These are phyloP conservation scores for Tricholoma flavovirens DNA, from an alignment of 768 basidiomycete species.

Conservation along the genomic window DNA sequence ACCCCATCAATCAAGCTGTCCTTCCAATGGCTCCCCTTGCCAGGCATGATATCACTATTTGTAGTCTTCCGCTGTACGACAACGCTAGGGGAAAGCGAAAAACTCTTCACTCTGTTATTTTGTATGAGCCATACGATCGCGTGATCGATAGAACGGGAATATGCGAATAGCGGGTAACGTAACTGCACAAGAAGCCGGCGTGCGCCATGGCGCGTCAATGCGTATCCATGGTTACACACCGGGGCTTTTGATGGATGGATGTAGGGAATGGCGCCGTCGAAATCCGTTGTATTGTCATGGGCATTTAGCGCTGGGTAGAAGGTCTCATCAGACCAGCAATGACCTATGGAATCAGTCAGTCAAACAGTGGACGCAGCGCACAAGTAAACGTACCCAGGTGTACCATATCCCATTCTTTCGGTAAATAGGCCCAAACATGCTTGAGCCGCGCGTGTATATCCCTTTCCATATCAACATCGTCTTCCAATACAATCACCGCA, in stretches of 20 bases:
- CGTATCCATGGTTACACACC: slow-evolving; percentile 73
- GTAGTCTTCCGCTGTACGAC: slow-evolving; percentile 58
- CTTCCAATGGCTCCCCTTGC: slow-evolving; percentile 52
- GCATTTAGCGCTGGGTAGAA: slow-evolving; percentile 31
- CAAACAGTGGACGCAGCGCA: neutral
- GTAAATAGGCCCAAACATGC: slow-evolving; percentile 48
- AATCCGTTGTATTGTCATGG: slow-evolving; percentile 6
- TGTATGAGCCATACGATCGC: slow-evolving; percentile 63
- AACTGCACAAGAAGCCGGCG: slow-evolving; percentile 55
- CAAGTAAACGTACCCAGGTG: slow-evolving; percentile 48
- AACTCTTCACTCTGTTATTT: slow-evolving; percentile 49
- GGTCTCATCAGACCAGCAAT: slow-evolving; percentile 76
- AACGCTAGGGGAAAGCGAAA: slow-evolving; percentile 63
- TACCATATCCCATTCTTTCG: slow-evolving; percentile 65
- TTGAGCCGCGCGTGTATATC: slow-evolving; percentile 41
- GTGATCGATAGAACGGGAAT: slow-evolving; percentile 73
- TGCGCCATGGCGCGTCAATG: slow-evolving; percentile 53
- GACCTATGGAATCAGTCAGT: slow-evolving; percentile 37
- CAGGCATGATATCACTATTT: slow-evolving; percentile 50
- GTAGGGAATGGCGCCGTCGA: slow-evolving; percentile 13
- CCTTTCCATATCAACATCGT: slow-evolving; percentile 74
- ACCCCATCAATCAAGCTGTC: slow-evolving; percentile 45
- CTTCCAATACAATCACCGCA: slow-evolving; percentile 60
- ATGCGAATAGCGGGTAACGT: slow-evolving; percentile 61
- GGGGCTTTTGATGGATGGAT: slow-evolving; percentile 58